Evolutionary conservation across 176 grass and related monocot genomes (phyloP).

Genomic region (Ensete ventricosum): DNA sequence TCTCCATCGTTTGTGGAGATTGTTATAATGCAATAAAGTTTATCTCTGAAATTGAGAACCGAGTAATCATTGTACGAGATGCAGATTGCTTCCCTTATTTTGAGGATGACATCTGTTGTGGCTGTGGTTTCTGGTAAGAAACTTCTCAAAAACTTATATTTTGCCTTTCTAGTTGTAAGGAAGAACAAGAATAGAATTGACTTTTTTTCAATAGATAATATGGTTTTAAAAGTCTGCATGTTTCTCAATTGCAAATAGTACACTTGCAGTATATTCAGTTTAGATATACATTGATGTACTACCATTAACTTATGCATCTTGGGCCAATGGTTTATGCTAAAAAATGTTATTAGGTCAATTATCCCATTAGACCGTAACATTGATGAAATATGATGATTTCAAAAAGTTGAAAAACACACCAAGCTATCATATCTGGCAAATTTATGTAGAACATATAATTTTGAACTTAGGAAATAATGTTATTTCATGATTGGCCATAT

Average conservation of each 20-base stretch:
- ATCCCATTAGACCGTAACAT: too few relatives aligned
- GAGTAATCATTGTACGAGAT: conserved; percentile 1
- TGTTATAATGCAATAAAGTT: conserved; percentile 13
- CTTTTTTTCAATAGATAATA: not conserved
- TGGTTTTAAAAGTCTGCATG: not conserved
- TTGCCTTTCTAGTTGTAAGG: not conserved
- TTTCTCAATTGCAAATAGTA: not conserved
- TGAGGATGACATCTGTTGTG: not conserved
- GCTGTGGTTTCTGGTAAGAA: conserved; percentile 5
- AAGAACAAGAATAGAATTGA: not conserved
- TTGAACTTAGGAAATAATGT: too few relatives aligned
- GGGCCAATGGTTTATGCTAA: too few relatives aligned
- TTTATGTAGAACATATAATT: too few relatives aligned
- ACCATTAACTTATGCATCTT: too few relatives aligned
- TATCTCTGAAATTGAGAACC: conserved; percentile 6
- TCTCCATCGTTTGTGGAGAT: conserved; percentile 8
- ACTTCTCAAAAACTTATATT: not conserved
- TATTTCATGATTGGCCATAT: too few relatives aligned
- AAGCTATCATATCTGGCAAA: too few relatives aligned
- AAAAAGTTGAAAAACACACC: too few relatives aligned
- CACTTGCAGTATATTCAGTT: too few relatives aligned
- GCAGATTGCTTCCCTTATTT: conserved; percentile 6
- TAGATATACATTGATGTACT: too few relatives aligned
- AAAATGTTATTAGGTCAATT: too few relatives aligned
- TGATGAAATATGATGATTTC: too few relatives aligned